Percentiles rank a stretch among this genome's conserved stretches.
Conservation (phyloP, 768 basidiomycete species). For the Daedalea quercina region DNA sequence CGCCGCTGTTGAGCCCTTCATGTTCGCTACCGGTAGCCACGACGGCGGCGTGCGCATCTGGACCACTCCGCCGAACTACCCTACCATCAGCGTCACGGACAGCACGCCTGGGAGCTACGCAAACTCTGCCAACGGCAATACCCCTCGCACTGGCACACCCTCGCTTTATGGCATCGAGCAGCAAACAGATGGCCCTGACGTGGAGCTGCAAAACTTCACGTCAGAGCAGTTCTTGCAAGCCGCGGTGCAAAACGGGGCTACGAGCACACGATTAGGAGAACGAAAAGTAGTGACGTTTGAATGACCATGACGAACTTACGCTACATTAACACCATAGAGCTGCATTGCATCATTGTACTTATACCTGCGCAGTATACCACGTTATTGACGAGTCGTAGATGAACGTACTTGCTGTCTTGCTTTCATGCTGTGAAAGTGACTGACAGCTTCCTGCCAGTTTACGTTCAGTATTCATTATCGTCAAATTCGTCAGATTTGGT, state of each 20-base stretch:
- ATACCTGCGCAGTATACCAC: not conserved
- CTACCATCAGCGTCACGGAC: not conserved
- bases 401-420: too few relatives aligned
- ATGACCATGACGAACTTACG: not conserved
- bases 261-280: not conserved
- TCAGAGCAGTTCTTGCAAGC: not conserved
- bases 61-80: slow-evolving; percentile 30
- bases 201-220: not conserved
- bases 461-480: not conserved
- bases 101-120: slow-evolving; percentile 4
- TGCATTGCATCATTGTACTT: not conserved
- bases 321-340: not conserved
- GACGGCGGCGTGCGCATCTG: slow-evolving; percentile 74
- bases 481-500: not conserved
- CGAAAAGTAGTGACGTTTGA: not conserved
- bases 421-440: too few relatives aligned
- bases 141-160: slow-evolving; percentile 12
- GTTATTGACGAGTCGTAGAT: not conserved
- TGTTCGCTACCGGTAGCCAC: slow-evolving; percentile 69
- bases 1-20: slow-evolving; percentile 55
- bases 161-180: slow-evolving; percentile 11
- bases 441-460: too few relatives aligned
- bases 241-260: not conserved
- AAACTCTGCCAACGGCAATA: slow-evolving; percentile 9
- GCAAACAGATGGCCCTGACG: slow-evolving; percentile 10